Percentiles rank a stretch among this genome's conserved stretches.
These are phyloP conservation scores for Arthrobotrys megalospora DNA, from an alignment of 2,329 filamentous ascomycete genomes.

Conservation along the genomic window DNA sequence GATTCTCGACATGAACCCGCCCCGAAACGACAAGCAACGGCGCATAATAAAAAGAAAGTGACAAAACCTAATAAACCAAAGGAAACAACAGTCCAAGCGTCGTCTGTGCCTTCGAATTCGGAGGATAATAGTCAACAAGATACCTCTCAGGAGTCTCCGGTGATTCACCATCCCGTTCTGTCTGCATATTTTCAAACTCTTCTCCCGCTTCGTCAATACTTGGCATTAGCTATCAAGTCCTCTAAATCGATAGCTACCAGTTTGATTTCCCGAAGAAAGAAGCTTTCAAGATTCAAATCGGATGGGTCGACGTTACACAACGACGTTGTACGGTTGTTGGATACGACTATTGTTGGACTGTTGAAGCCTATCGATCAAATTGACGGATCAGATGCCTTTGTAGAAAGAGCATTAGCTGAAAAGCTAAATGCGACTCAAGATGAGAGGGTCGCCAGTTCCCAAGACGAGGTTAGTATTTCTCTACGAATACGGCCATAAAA, in stretches of 20 bases:
- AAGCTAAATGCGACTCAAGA: constrained; percentile 53
- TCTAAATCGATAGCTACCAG: constrained; percentile 45
- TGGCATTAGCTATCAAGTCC: constrained; percentile 66
- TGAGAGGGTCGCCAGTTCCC: constrained; percentile 39
- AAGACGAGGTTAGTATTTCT: constrained; percentile 33
- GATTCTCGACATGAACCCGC: constrained; percentile 7
- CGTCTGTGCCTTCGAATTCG: constrained; percentile 60
- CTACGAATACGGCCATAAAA: background rate
- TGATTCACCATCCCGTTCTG: constrained; percentile 75
- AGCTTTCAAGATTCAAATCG: constrained; percentile 47
- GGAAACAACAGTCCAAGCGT: constrained; percentile 64
- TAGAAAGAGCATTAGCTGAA: constrained; percentile 44
- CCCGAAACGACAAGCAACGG: constrained; percentile 9
- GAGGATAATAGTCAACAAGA: constrained; percentile 25
- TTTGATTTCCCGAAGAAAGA: constrained; percentile 43
- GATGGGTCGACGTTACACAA: constrained; percentile 41
- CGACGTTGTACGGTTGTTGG: constrained; percentile 74
- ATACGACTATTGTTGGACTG: constrained; percentile 78
- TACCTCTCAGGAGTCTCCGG: constrained; percentile 1
- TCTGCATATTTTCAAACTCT: constrained; percentile 78
- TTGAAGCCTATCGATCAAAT: constrained; percentile 63
- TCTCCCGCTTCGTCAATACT: constrained; percentile 78
- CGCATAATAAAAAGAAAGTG: constrained; percentile 42
- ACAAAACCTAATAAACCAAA: constrained; percentile 21
- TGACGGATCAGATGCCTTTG: constrained; percentile 35